Evolutionary conservation across 192 early-diverging fungal genomes (phyloP).

Genomic region (Dissophora globulifera): DNA sequence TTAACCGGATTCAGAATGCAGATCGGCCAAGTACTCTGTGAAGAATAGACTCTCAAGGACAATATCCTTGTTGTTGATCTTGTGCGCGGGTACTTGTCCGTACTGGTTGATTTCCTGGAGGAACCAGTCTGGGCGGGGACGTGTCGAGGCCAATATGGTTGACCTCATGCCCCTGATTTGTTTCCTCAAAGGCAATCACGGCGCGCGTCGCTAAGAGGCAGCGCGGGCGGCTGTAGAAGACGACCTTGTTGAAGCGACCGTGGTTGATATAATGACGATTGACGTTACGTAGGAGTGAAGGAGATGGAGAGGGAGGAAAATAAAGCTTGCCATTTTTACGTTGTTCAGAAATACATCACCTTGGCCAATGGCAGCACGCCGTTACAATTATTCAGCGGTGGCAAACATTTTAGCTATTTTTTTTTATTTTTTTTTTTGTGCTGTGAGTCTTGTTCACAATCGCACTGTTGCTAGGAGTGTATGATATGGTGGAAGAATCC

Average conservation of each 20-base stretch:
- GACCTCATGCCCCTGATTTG: conserved; percentile 57
- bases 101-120: conserved; percentile 70
- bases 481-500: no score
- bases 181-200: conserved; percentile 66
- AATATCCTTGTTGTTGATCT: conserved; percentile 60
- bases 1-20: conserved; percentile 62
- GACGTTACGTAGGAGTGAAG: no score
- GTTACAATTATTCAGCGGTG: no score
- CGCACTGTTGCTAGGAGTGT: no score
- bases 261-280: no score
- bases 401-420: no score
- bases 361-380: no score
- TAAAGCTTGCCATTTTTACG: no score
- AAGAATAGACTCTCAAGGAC: conserved; percentile 72
- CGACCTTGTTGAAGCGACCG: conserved; percentile 36
- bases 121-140: conserved; percentile 35
- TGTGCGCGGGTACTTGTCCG: conserved; percentile 70
- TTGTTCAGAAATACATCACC: no score
- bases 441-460: no score
- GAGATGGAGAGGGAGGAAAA: no score
- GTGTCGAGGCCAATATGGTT: conserved; percentile 68
- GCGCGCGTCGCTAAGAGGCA: conserved; percentile 77
- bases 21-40: conserved; percentile 53
- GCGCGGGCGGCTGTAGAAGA: conserved; percentile 59
- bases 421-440: no score